These are phyloP conservation scores for Arachnomyces sp. DNA, from an alignment of 2,329 filamentous ascomycete species.

Conservation along the genomic window DNA sequence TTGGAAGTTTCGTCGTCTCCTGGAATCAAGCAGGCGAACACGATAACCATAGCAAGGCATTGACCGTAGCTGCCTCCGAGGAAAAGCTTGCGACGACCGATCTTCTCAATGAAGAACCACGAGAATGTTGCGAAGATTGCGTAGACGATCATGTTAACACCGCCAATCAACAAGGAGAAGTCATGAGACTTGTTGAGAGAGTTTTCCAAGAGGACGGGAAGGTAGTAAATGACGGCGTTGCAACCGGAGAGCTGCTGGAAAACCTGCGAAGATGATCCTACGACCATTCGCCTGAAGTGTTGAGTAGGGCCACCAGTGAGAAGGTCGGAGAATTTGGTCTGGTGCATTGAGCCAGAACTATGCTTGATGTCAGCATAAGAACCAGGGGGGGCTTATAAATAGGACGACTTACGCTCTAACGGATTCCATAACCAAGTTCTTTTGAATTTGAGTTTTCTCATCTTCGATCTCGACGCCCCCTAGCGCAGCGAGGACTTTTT, in stretches of 20 bases:
- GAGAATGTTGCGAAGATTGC: constrained; percentile 36
- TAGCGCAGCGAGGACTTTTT: constrained; percentile 14
- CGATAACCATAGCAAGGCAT: constrained; percentile 18
- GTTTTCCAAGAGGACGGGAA: constrained; percentile 39
- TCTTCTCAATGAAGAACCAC: constrained; percentile 40
- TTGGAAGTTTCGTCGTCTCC: constrained; percentile 11
- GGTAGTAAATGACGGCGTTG: constrained; percentile 44
- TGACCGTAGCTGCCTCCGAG: constrained; percentile 19
- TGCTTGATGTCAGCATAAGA: constrained; percentile 11
- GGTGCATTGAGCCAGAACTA: neutral
- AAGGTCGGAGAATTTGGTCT: neutral
- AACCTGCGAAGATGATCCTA: too few species aligned
- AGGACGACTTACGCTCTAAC: constrained; percentile 46
- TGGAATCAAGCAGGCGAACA: constrained; percentile 18
- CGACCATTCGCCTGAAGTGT: too few species aligned
- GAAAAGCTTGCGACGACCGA: constrained; percentile 27
- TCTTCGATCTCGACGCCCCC: constrained; percentile 42
- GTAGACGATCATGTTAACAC: constrained; percentile 43
- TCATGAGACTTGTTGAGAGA: constrained; percentile 33
- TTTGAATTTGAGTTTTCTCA: constrained; percentile 50
- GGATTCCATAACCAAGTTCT: constrained; percentile 61
- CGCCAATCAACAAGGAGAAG: constrained; percentile 45
- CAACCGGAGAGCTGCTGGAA: constrained; percentile 41
- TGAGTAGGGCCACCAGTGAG: constrained; percentile 13
- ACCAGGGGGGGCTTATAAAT: constrained; percentile 31